Evolutionary conservation across 306 rosid species (phyloP).

Genomic region (Cicer bijugum): DNA sequence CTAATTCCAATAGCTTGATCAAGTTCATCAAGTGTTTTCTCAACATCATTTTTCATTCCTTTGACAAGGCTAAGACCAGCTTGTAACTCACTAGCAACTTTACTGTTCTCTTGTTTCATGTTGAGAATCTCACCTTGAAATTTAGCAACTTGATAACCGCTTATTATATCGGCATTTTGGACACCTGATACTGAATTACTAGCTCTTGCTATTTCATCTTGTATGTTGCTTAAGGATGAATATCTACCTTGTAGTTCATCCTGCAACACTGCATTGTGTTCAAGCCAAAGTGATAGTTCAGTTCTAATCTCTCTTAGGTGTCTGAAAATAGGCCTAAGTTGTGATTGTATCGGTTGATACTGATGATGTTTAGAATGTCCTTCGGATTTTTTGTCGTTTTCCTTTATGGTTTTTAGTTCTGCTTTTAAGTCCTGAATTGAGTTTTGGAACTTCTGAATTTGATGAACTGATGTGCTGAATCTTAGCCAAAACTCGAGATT

Average conservation of each 20-base stretch:
- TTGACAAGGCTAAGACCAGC: slow-evolving; percentile 70
- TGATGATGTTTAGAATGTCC: slow-evolving; percentile 48
- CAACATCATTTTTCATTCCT: slow-evolving; percentile 65
- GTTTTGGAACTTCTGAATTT: slow-evolving; percentile 83
- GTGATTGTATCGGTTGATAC: slow-evolving; percentile 54
- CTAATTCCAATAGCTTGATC: slow-evolving; percentile 60
- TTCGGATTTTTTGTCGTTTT: slow-evolving; percentile 51
- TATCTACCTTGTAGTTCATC: slow-evolving; percentile 71
- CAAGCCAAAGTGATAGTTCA: slow-evolving; percentile 85
- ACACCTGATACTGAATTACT: slow-evolving; percentile 30
- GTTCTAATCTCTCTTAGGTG: slow-evolving; percentile 92
- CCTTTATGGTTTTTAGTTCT: slow-evolving; percentile 55
- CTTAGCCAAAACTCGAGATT: slow-evolving; percentile 90
- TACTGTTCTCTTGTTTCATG: slow-evolving; percentile 86
- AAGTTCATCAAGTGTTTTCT: slow-evolving; percentile 65
- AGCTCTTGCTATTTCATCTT: slow-evolving; percentile 64
- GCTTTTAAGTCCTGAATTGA: slow-evolving; percentile 75
- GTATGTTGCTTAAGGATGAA: slow-evolving; percentile 65
- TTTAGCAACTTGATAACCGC: slow-evolving; percentile 74
- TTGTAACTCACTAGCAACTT: slow-evolving; percentile 69
- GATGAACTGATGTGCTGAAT: slow-evolving; percentile 82
- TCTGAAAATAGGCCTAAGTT: slow-evolving; percentile 69
- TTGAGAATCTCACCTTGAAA: slow-evolving; percentile 89
- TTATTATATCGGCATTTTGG: slow-evolving; percentile 50
- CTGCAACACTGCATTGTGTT: slow-evolving; percentile 70